Evolutionary conservation across 164 flowering plant species (phyloP).

Genomic region (Aristolochia californica): DNA sequence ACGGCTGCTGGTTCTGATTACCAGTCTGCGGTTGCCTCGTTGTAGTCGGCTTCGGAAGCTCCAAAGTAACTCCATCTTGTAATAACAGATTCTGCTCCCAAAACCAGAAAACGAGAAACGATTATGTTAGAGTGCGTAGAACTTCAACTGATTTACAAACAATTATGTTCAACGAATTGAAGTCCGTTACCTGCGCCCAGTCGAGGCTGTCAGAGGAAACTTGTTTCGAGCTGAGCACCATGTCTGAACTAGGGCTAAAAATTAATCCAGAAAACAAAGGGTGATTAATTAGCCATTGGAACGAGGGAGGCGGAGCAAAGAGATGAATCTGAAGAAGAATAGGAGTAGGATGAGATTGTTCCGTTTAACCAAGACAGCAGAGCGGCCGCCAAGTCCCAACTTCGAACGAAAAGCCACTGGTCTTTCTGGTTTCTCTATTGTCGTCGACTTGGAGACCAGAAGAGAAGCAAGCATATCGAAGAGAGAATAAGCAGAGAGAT

Average conservation of each 20-base stretch:
- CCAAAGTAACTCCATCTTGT: conserved; percentile 12
- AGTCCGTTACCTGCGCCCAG: conserved; percentile 29
- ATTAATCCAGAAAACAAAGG: background rate
- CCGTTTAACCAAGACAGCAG: conserved; percentile 2
- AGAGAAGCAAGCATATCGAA: conserved; percentile 33
- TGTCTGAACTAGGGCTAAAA: conserved; percentile 4
- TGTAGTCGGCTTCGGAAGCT: conserved; percentile 18
- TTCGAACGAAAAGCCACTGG: background rate
- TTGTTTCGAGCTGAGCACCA: conserved; percentile 59
- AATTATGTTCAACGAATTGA: background rate
- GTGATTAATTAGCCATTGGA: conserved; percentile 21
- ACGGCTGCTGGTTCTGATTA: conserved; percentile 20
- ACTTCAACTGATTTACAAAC: background rate
- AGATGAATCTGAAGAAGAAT: conserved; percentile 15
- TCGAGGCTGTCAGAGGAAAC: conserved; percentile 32
- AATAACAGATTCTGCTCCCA: conserved; percentile 13
- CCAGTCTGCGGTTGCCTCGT: conserved; percentile 13
- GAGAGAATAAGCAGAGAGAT: too few relatives aligned
- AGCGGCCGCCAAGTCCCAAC: background rate
- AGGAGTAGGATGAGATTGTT: conserved; percentile 19
- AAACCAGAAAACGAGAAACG: background rate
- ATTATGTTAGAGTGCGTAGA: background rate
- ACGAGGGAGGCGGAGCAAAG: conserved; percentile 16
- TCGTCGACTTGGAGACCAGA: conserved; percentile 21
- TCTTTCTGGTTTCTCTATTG: background rate